These are phyloP conservation scores for Beta lomatogona DNA, from an alignment of 179 eudicot genomes.

Conservation along the genomic window DNA sequence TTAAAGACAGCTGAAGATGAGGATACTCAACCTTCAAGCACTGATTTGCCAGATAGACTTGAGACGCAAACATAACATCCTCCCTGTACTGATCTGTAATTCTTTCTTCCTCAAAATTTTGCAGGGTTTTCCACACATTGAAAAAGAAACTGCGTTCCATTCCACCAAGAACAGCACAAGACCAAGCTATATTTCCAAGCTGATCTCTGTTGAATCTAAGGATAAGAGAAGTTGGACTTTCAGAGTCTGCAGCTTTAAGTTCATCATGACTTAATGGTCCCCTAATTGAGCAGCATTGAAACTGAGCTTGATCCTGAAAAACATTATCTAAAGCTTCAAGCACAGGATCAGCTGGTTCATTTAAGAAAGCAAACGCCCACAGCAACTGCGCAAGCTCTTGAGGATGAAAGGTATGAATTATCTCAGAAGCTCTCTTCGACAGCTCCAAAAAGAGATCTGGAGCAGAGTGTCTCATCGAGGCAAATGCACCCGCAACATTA, in stretches of 20 bases:
- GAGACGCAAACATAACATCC: constrained; percentile 92
- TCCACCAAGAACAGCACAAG: constrained; percentile 77
- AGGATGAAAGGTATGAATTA: constrained; percentile 64
- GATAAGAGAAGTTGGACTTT: constrained; percentile 26
- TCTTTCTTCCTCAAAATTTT: constrained; percentile 60
- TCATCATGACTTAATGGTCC: constrained; percentile 30
- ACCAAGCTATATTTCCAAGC: constrained; percentile 92
- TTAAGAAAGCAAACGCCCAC: constrained; percentile 90
- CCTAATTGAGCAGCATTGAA: constrained; percentile 39
- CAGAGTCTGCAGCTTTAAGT: constrained; percentile 22
- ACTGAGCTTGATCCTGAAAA: constrained; percentile 47
- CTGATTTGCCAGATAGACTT: constrained; percentile 77
- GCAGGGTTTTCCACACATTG: constrained; percentile 67
- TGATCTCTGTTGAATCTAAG: constrained; percentile 68
- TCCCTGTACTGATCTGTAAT: constrained; percentile 78
- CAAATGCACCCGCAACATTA: constrained; percentile 93
- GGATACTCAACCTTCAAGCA: constrained; percentile 83
- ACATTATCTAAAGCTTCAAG: constrained; percentile 69
- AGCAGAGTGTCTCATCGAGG: constrained; percentile 90
- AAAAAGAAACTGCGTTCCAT: constrained; percentile 62
- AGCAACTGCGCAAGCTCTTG: constrained; percentile 93
- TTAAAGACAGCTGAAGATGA: constrained; percentile 52
- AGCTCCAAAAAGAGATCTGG: constrained; percentile 69
- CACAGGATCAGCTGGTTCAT: constrained; percentile 62
- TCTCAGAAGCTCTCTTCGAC: constrained; percentile 60